phyloP scores from a whole-genome alignment of 2,329 filamentous ascomycete genomes.

The Arthrinium puccinioides region DNA sequence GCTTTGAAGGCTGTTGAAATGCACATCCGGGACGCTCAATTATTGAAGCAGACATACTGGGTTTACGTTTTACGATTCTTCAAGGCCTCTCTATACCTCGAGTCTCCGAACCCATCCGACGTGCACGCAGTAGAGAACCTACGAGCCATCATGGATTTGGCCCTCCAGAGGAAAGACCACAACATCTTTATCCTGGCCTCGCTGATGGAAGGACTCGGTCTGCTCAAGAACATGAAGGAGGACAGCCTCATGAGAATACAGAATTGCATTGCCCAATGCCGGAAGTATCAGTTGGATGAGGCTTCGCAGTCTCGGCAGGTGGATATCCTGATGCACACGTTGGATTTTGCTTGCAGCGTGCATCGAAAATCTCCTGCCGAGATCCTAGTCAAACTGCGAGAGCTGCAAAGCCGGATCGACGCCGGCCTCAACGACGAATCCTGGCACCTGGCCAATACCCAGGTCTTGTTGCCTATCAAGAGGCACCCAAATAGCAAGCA shows the following conservation, averaged over 20 bases:
- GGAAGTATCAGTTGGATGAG: slow-evolving; percentile 62
- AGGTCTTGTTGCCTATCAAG: slow-evolving; percentile 49
- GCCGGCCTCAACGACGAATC: slow-evolving; percentile 35
- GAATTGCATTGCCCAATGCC: slow-evolving; percentile 64
- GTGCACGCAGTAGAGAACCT: slow-evolving; percentile 60
- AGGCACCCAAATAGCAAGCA: slow-evolving; percentile 38
- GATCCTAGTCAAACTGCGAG: slow-evolving; percentile 51
- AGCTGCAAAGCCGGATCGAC: slow-evolving; percentile 57
- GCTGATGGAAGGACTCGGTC: slow-evolving; percentile 61
- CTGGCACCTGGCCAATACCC: slow-evolving; percentile 39
- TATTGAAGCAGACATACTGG: slow-evolving; percentile 65
- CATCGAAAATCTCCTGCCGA: slow-evolving; percentile 52
- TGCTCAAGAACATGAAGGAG: slow-evolving; percentile 56
- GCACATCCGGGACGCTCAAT: slow-evolving; percentile 60
- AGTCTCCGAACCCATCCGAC: slow-evolving; percentile 54
- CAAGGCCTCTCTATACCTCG: slow-evolving; percentile 61
- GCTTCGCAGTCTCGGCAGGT: slow-evolving; percentile 60
- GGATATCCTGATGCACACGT: slow-evolving; percentile 54
- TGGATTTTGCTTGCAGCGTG: slow-evolving; percentile 65
- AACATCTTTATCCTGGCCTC: slow-evolving; percentile 60
- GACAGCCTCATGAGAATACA: slow-evolving; percentile 66
- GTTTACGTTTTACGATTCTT: slow-evolving; percentile 71
- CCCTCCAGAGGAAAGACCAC: slow-evolving; percentile 52
- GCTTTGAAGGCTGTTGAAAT: slow-evolving; percentile 66
- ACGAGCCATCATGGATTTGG: slow-evolving; percentile 52